Percentiles rank a stretch among this genome's conserved stretches.
phyloP scores from a whole-genome alignment of 768 basidiomycete genomes.

The Podaxis mareebaensis region DNA sequence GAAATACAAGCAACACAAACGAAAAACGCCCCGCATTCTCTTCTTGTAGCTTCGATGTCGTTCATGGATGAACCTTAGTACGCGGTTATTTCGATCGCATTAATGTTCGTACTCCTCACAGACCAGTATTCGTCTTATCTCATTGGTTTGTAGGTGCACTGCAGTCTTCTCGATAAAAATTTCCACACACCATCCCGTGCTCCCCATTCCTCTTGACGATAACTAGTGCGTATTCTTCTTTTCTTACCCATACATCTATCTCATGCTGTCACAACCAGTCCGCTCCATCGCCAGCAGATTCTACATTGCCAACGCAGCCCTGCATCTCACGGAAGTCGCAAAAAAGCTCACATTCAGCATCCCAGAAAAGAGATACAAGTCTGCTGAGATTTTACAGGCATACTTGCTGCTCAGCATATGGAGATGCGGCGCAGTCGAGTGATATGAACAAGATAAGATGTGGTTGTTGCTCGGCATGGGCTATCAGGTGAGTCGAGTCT shows the following conservation, averaged over 20 bases:
- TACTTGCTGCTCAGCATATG: slow-evolving; percentile 87
- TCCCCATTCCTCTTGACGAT: slow-evolving; percentile 87
- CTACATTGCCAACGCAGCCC: slow-evolving; percentile 77
- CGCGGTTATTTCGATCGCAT: no score
- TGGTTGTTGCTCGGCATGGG: slow-evolving; percentile 91
- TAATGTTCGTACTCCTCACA: no score
- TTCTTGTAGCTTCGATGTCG: no score
- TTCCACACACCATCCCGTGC: slow-evolving; percentile 94
- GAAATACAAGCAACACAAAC: no score
- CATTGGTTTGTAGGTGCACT: slow-evolving; percentile 57
- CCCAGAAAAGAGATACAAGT: slow-evolving; percentile 86
- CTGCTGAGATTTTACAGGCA: slow-evolving; percentile 94
- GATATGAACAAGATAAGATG: slow-evolving; percentile 95
- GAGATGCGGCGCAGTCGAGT: slow-evolving; percentile 93
- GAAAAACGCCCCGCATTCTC: no score
- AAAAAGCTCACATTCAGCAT: slow-evolving; percentile 88
- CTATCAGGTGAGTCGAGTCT: slow-evolving; percentile 56
- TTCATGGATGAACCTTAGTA: no score
- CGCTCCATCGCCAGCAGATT: slow-evolving; percentile 95
- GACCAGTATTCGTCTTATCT: slow-evolving; percentile 13
- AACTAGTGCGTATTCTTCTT: slow-evolving; percentile 59
- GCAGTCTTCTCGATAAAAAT: slow-evolving; percentile 77
- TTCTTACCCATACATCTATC: slow-evolving; percentile 1
- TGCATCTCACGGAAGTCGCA: slow-evolving; percentile 79
- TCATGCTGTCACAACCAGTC: slow-evolving; percentile 47